Evolutionary conservation across 495 filamentous ascomycete species (phyloP).

Genomic region (Hypoxylon lienhwacheense): DNA sequence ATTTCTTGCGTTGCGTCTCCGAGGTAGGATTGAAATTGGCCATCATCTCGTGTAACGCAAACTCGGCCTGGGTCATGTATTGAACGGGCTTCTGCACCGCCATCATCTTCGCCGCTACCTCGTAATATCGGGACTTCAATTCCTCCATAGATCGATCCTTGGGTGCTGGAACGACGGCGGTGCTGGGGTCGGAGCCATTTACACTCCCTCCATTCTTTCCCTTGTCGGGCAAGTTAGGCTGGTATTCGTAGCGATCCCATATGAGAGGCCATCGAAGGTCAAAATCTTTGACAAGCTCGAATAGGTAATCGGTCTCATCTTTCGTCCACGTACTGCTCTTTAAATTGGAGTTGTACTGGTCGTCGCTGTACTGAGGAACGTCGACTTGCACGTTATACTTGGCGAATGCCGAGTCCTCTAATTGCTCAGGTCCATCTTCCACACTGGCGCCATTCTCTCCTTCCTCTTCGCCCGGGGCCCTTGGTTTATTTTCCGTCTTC

Average conservation of each 20-base stretch:
- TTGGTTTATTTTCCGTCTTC: conserved; percentile 44
- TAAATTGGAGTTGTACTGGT: conserved; percentile 78
- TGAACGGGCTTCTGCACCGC: conserved; percentile 76
- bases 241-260: conserved; percentile 86
- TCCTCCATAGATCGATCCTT: conserved; percentile 76
- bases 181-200: conserved; percentile 38
- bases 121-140: conserved; percentile 88
- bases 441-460: conserved; percentile 14
- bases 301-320: conserved; percentile 89
- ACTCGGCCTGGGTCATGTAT: conserved; percentile 83
- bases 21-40: conserved; percentile 77
- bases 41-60: conserved; percentile 78
- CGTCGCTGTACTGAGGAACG: conserved; percentile 77
- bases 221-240: conserved; percentile 46
- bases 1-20: conserved; percentile 77
- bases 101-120: conserved; percentile 81
- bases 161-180: conserved; percentile 50
- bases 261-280: conserved; percentile 91
- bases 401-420: conserved; percentile 60
- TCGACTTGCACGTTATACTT: conserved; percentile 83
- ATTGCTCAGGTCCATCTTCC: conserved; percentile 26
- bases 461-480: conserved; percentile 18
- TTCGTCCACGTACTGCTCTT: conserved; percentile 78
- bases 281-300: conserved; percentile 70
- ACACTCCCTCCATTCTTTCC: conserved; percentile 33